phyloP scores from a whole-genome alignment of 2,329 filamentous ascomycete genomes.

The Arthrobotrys megalospora region DNA sequence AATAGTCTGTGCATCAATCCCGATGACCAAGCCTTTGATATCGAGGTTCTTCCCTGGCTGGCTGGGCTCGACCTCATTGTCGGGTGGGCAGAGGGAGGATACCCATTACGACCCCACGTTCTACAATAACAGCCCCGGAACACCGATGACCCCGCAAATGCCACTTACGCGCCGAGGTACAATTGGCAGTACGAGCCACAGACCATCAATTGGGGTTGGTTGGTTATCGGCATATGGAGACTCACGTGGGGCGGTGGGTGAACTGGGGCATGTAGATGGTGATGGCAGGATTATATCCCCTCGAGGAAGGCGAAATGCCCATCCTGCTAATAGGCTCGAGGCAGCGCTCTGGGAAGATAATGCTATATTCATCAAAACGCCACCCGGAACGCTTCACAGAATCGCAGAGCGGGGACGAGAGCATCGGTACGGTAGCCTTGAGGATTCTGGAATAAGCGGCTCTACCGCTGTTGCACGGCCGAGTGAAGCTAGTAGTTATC shows the following conservation, averaged over 20 bases:
- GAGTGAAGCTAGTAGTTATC: conserved; percentile 56
- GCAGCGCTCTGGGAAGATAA: conserved; percentile 48
- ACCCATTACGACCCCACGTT: conserved; percentile 43
- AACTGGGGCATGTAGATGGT: conserved; percentile 51
- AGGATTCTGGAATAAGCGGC: conserved; percentile 47
- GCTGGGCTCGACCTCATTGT: conserved; percentile 55
- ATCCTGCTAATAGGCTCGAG: conserved; percentile 53
- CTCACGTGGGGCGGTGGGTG: conserved; percentile 39
- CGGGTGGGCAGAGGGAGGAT: conserved; percentile 33
- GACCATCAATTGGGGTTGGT: conserved; percentile 54
- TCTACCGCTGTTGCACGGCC: conserved; percentile 52
- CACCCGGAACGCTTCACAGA: conserved; percentile 37
- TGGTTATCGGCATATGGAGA: conserved; percentile 56
- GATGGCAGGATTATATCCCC: conserved; percentile 52
- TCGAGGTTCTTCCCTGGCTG: conserved; percentile 67
- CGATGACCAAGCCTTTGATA: conserved; percentile 88
- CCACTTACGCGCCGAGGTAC: conserved; percentile 45
- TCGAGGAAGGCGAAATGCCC: conserved; percentile 35
- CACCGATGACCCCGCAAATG: conserved; percentile 41
- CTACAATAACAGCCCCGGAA: conserved; percentile 47
- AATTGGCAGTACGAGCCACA: conserved; percentile 55
- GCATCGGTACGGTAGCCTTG: conserved; percentile 38
- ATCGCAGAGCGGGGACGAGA: conserved; percentile 42
- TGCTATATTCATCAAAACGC: conserved; percentile 55
- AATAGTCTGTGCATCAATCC: conserved; percentile 92